A percentile compares a stretch with the other conserved stretches of the same genome.
Evolutionary conservation across 176 grass and related monocot species (phyloP).

Genomic region (Neostapfia colusana): DNA sequence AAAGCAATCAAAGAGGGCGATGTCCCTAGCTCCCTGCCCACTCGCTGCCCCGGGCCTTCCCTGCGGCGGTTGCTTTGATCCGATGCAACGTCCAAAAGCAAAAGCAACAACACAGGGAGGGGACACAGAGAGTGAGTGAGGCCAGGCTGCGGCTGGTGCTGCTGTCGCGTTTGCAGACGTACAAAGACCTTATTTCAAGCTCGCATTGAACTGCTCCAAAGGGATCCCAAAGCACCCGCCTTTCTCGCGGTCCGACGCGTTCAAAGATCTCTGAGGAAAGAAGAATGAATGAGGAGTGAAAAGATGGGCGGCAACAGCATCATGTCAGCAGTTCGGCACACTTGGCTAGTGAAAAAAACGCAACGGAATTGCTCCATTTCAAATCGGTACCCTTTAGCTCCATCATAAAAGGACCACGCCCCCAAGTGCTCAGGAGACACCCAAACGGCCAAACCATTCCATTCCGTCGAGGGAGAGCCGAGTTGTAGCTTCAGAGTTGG

Average conservation of each 20-base stretch:
- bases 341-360: slow-evolving; percentile 24
- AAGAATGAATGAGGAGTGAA: slow-evolving; percentile 30
- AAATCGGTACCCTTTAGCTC: slow-evolving; percentile 23
- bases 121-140: background rate
- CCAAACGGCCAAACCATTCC: slow-evolving; percentile 39
- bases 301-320: slow-evolving; percentile 43
- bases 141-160: background rate
- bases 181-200: slow-evolving; percentile 30
- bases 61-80: slow-evolving; percentile 67
- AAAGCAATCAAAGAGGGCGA: slow-evolving; percentile 56
- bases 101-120: slow-evolving; percentile 32
- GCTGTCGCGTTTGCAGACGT: background rate
- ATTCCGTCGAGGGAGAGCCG: background rate
- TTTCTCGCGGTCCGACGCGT: slow-evolving; percentile 91
- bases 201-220: slow-evolving; percentile 55
- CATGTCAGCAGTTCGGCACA: slow-evolving; percentile 28
- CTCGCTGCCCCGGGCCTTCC: background rate
- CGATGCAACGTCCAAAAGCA: slow-evolving; percentile 74
- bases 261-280: slow-evolving; percentile 67
- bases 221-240: slow-evolving; percentile 58
- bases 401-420: slow-evolving; percentile 54
- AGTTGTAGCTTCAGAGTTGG: background rate
- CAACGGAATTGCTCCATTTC: slow-evolving; percentile 34
- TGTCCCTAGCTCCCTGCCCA: background rate
- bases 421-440: slow-evolving; percentile 13